Percentiles rank a stretch among this genome's conserved stretches.
Conservation (phyloP, 768 basidiomycete genomes). For the Melanogaster broomeanus region DNA sequence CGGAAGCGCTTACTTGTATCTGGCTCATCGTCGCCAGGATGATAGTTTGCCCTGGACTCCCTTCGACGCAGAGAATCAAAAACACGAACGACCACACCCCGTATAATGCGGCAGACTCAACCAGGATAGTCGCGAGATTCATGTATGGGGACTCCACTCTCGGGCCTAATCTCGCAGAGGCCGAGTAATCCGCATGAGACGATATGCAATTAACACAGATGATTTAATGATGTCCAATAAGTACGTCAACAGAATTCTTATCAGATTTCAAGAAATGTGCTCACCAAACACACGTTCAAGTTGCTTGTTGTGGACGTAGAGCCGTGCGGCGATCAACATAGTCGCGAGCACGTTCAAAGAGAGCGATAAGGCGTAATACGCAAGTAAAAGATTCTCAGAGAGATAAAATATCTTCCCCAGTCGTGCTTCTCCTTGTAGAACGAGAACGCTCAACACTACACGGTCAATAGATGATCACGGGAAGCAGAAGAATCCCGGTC, state of each 20-base stretch:
- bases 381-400: constrained; percentile 20
- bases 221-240: too few species aligned
- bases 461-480: too few species aligned
- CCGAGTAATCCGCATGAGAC: not conserved
- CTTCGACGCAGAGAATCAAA: constrained; percentile 16
- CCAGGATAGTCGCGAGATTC: constrained; percentile 20
- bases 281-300: constrained; percentile 28
- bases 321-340: constrained; percentile 19
- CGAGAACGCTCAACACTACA: constrained; percentile 20
- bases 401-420: constrained; percentile 20
- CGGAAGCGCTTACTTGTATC: constrained; percentile 16
- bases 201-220: not conserved
- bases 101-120: constrained; percentile 28
- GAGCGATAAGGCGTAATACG: constrained; percentile 25
- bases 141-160: constrained; percentile 19
- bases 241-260: not conserved
- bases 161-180: constrained; percentile 8
- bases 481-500: not conserved
- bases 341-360: constrained; percentile 25
- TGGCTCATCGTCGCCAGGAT: constrained; percentile 24
- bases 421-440: constrained; percentile 18
- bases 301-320: constrained; percentile 26
- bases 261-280: not conserved
- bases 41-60: constrained; percentile 16
- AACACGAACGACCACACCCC: constrained; percentile 25